Conservation (phyloP, 192 early-diverging fungal species). For the Funneliformis geosporum region DNA sequence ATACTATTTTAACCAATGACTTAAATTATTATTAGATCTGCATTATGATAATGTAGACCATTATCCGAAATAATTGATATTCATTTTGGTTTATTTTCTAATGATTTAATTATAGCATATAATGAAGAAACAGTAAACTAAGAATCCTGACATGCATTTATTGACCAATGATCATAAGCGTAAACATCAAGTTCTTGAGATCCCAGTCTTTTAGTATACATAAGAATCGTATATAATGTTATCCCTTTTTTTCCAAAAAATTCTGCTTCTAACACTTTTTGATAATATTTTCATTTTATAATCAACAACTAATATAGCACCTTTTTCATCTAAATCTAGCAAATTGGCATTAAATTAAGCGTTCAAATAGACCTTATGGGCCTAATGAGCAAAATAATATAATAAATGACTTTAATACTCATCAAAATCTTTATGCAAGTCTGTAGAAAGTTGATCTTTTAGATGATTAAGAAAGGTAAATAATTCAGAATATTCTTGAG, state of each 20-base stretch:
- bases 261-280: background rate
- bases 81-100: background rate
- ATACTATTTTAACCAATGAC: background rate
- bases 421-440: background rate
- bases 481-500: background rate
- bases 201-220: background rate
- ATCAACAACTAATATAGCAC: background rate
- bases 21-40: conserved; percentile 14
- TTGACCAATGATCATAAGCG: background rate
- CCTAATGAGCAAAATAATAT: background rate
- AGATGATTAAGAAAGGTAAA: background rate
- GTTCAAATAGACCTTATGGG: background rate
- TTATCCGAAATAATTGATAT: conserved; percentile 10
- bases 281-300: conserved; percentile 17
- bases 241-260: background rate
- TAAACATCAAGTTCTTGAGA: background rate
- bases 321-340: background rate
- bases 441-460: background rate
- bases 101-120: background rate
- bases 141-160: background rate
- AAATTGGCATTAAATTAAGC: background rate
- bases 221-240: background rate
- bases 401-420: background rate
- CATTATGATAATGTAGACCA: background rate
- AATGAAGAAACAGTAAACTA: conserved; percentile 9